phyloP scores from a whole-genome alignment of 1,284 basidiomycete species.

The Paramarasmius palmivorus region DNA sequence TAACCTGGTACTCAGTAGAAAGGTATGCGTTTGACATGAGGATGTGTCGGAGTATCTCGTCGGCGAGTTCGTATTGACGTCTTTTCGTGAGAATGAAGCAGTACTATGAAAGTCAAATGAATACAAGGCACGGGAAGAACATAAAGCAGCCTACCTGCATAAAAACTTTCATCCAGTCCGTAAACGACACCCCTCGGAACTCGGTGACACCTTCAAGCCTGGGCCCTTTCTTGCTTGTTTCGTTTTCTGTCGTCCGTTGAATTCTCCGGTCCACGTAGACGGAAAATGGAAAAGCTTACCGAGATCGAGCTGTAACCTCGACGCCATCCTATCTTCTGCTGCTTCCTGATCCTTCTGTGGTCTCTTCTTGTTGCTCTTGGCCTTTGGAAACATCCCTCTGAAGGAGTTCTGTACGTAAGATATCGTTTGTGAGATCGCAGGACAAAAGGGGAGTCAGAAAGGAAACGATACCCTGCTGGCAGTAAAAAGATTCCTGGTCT shows the following conservation, averaged over 20 bases:
- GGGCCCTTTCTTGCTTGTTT: conserved; percentile 32
- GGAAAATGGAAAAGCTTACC: conserved; percentile 40
- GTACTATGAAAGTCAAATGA: conserved; percentile 69
- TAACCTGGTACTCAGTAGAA: conserved; percentile 62
- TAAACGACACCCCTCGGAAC: conserved; percentile 84
- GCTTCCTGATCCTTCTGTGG: conserved; percentile 50
- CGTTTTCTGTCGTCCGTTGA: conserved; percentile 40
- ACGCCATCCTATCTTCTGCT: conserved; percentile 73
- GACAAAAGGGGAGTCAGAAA: background rate
- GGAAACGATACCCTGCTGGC: conserved; percentile 58
- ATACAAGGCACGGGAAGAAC: too few species aligned
- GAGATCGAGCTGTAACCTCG: conserved; percentile 72
- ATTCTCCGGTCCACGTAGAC: background rate
- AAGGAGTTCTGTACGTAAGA: conserved; percentile 46
- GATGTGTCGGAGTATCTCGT: conserved; percentile 82
- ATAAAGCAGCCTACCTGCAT: conserved; percentile 67
- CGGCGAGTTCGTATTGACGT: conserved; percentile 66
- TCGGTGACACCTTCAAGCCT: conserved; percentile 43
- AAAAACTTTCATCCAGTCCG: conserved; percentile 84
- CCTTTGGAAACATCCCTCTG: conserved; percentile 65
- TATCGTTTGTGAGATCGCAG: conserved; percentile 6
- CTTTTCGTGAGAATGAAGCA: conserved; percentile 76
- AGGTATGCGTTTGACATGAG: conserved; percentile 79
- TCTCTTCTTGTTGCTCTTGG: conserved; percentile 39
- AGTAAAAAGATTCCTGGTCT: conserved; percentile 82